phyloP scores from a whole-genome alignment of 345 rosid species.

The Populus ilicifolia region DNA sequence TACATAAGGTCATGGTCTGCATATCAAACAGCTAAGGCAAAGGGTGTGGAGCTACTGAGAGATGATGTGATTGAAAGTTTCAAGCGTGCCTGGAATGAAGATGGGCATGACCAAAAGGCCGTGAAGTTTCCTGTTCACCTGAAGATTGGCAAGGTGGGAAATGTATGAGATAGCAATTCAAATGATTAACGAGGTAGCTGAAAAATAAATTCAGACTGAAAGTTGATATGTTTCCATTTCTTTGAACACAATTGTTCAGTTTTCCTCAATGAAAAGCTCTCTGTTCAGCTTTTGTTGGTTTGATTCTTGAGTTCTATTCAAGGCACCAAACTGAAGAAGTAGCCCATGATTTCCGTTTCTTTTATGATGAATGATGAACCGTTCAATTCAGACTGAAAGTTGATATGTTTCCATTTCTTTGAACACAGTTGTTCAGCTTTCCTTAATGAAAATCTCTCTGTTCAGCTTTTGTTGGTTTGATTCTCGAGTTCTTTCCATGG shows the following conservation, averaged over 20 bases:
- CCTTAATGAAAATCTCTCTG: not conserved
- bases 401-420: not conserved
- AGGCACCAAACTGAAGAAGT: too few species aligned
- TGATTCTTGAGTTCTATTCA: too few species aligned
- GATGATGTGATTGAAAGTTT: slow-evolving; percentile 38
- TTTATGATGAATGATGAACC: too few species aligned
- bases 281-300: not conserved
- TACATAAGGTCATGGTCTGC: slow-evolving; percentile 66
- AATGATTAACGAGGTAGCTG: not conserved
- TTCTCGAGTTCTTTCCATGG: too few species aligned
- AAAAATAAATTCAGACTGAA: not conserved
- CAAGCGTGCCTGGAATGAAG: slow-evolving; percentile 51
- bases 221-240: not conserved
- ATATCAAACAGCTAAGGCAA: slow-evolving; percentile 63
- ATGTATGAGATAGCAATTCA: not conserved
- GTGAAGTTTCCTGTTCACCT: slow-evolving; percentile 57
- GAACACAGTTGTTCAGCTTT: too few species aligned
- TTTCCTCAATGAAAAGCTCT: not conserved
- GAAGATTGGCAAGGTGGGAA: slow-evolving; percentile 62
- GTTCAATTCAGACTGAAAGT: not conserved
- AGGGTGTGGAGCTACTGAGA: slow-evolving; percentile 55
- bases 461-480: not conserved
- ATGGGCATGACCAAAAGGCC: slow-evolving; percentile 31
- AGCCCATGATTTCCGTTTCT: too few species aligned
- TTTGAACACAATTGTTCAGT: too few species aligned